Conservation (phyloP, 2,329 filamentous ascomycete genomes). For the Blastomyces parvus region DNA sequence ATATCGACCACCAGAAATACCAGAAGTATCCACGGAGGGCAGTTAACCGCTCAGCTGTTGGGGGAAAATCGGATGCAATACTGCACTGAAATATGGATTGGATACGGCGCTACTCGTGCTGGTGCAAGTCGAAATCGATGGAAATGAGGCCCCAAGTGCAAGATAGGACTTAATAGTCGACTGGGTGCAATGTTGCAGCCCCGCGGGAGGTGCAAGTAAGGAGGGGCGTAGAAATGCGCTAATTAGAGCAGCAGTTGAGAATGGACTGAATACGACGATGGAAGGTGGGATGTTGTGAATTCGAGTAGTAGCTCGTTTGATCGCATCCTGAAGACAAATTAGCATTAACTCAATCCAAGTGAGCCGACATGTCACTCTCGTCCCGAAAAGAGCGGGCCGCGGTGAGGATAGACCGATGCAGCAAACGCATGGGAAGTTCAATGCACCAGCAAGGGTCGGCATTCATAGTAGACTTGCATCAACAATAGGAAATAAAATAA, state of each 20-base stretch:
- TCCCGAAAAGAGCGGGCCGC: background rate
- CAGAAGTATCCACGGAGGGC: conserved; percentile 44
- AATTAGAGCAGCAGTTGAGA: background rate
- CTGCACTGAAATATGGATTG: background rate
- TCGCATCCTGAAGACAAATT: background rate
- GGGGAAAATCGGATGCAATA: background rate
- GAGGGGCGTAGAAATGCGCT: background rate
- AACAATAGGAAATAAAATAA: background rate
- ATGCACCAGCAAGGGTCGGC: background rate
- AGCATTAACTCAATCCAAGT: conserved; percentile 16
- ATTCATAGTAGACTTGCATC: background rate
- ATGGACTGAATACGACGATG: background rate
- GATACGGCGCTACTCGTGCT: background rate
- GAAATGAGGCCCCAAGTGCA: background rate
- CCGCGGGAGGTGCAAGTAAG: background rate
- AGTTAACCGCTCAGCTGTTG: conserved; percentile 13
- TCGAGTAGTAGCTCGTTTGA: background rate
- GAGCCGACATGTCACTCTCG: background rate
- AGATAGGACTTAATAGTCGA: background rate
- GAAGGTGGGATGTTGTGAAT: background rate
- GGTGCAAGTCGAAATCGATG: background rate
- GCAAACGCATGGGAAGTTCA: background rate
- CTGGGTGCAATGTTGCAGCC: background rate
- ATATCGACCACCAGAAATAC: conserved; percentile 40
- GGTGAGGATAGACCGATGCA: background rate